phyloP scores from a whole-genome alignment of 768 basidiomycete species.

The Atractiella rhizophila region DNA sequence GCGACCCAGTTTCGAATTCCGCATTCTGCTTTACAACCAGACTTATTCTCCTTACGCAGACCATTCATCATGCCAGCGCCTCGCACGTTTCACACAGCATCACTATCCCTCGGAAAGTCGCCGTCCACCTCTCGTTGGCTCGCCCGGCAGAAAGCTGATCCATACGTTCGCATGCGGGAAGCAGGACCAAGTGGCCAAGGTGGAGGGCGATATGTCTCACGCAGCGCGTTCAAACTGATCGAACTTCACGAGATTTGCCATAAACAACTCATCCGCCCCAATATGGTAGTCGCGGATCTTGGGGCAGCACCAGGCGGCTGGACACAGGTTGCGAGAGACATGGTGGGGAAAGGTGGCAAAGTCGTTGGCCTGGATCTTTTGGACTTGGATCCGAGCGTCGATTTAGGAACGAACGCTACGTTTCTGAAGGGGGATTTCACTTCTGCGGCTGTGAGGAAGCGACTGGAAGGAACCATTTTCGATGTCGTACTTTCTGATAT shows the following conservation, averaged over 20 bases:
- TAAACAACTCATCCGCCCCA: conserved; percentile 24
- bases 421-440: conserved; percentile 57
- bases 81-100: too few relatives aligned
- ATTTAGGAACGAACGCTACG: conserved; percentile 25
- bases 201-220: conserved; percentile 29
- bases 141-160: too few relatives aligned
- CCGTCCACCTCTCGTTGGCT: too few relatives aligned
- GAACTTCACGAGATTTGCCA: conserved; percentile 41
- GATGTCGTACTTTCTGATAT: conserved; percentile 76
- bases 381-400: conserved; percentile 32
- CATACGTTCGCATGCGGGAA: too few relatives aligned
- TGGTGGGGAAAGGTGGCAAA: conserved; percentile 25
- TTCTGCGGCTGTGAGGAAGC: conserved; percentile 9
- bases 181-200: background rate
- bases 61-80: too few relatives aligned
- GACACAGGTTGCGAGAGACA: conserved; percentile 55
- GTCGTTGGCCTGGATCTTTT: conserved; percentile 65
- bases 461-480: conserved; percentile 23
- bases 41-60: too few relatives aligned
- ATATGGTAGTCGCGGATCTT: conserved; percentile 43
- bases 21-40: too few relatives aligned
- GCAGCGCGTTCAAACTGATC: conserved; percentile 76
- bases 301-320: conserved; percentile 86
- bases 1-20: too few relatives aligned
- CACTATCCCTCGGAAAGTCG: too few relatives aligned